These are phyloP conservation scores for Symbiodinium natans DNA, from an alignment of 73 alveolate species.

Conservation along the genomic window DNA sequence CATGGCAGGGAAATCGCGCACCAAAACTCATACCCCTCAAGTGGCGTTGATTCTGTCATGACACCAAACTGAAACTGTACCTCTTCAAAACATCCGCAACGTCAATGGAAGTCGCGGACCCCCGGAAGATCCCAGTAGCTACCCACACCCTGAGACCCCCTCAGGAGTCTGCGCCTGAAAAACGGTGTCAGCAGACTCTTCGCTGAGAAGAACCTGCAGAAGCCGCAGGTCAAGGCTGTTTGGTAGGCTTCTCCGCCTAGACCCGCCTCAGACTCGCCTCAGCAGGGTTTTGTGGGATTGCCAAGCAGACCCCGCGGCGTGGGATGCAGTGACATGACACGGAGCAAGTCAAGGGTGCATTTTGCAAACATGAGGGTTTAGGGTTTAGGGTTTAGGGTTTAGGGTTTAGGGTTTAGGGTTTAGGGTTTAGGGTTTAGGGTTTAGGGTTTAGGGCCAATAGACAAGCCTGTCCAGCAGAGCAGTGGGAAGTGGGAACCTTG, in stretches of 20 bases:
- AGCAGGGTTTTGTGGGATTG: neutral
- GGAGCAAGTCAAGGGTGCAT: neutral
- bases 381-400: neutral
- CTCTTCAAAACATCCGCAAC: neutral
- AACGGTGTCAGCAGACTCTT: neutral
- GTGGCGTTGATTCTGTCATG: neutral
- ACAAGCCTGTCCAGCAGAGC: neutral
- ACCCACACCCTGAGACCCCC: neutral
- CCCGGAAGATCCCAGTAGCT: too few relatives aligned
- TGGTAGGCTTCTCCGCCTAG: neutral
- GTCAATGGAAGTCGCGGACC: too few relatives aligned
- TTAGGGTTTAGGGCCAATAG: too few relatives aligned
- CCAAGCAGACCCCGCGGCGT: neutral
- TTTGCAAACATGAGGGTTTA: neutral
- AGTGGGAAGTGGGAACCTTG: neutral
- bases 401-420: neutral
- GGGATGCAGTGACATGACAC: neutral
- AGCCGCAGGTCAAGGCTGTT: too few relatives aligned
- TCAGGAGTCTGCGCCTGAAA: neutral
- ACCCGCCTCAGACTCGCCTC: neutral
- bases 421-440: too few relatives aligned
- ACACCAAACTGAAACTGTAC: neutral
- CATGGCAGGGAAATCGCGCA: too few relatives aligned
- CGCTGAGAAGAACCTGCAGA: neutral
- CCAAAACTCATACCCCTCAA: too few relatives aligned